Evolutionary conservation across 208 protist species (phyloP).

Genomic region (Herpetomonas muscarum): DNA sequence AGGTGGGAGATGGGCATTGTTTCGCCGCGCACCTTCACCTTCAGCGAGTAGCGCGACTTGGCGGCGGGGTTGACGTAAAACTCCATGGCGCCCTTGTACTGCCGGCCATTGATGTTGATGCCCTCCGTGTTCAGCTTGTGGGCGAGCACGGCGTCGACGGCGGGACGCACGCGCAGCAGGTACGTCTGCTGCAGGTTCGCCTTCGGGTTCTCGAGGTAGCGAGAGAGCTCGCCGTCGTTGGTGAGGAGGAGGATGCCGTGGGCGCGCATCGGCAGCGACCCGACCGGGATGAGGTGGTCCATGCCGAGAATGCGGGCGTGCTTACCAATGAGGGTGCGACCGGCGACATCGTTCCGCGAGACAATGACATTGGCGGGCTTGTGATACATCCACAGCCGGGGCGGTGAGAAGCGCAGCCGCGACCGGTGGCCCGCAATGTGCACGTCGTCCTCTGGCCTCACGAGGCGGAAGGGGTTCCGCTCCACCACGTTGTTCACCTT

Average conservation of each 20-base stretch:
- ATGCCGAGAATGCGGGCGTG: constrained; percentile 82
- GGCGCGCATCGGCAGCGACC: constrained; percentile 79
- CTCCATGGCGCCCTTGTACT: constrained; percentile 45
- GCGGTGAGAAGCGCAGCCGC: constrained; percentile 73
- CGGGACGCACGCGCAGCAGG: constrained; percentile 71
- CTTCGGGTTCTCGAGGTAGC: constrained; percentile 72
- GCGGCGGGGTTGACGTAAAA: constrained; percentile 82
- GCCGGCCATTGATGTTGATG: constrained; percentile 72
- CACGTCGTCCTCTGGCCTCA: constrained; percentile 72
- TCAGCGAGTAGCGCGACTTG: constrained; percentile 77
- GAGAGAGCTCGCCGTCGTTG: constrained; percentile 87
- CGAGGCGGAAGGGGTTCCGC: constrained; percentile 77
- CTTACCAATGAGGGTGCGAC: constrained; percentile 69
- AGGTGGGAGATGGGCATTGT: constrained; percentile 69
- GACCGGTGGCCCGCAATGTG: constrained; percentile 63
- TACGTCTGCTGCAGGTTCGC: constrained; percentile 85
- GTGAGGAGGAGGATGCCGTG: constrained; percentile 83
- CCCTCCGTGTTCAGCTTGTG: constrained; percentile 84
- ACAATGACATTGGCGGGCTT: constrained; percentile 87
- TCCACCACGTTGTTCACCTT: constrained; percentile 82
- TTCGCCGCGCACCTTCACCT: constrained; percentile 78
- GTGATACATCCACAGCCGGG: constrained; percentile 87
- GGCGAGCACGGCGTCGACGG: constrained; percentile 79
- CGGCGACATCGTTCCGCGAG: constrained; percentile 68
- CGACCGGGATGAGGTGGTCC: constrained; percentile 84